These are phyloP conservation scores for Phyllostachys edulis DNA, from an alignment of 176 grass and related monocot species.

Conservation along the genomic window DNA sequence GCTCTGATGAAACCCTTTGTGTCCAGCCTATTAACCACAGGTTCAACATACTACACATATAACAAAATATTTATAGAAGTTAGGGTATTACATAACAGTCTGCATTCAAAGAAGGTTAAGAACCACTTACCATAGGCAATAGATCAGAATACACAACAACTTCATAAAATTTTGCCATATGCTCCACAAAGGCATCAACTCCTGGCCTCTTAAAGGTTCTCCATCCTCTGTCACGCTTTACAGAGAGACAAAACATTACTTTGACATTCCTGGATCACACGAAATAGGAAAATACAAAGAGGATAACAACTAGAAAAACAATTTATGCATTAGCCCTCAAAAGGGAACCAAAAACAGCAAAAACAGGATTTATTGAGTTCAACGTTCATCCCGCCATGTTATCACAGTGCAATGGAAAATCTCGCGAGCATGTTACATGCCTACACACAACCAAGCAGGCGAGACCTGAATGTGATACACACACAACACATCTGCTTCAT, in stretches of 20 bases:
- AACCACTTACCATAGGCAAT: slow-evolving; percentile 67
- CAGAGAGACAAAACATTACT: slow-evolving; percentile 15
- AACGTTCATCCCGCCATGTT: not conserved
- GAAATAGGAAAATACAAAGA: not conserved
- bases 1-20: slow-evolving; percentile 52
- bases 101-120: slow-evolving; percentile 19
- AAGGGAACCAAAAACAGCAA: not conserved
- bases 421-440: not conserved
- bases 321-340: not conserved
- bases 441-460: not conserved
- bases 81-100: slow-evolving; percentile 12
- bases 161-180: slow-evolving; percentile 72
- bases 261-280: slow-evolving; percentile 16
- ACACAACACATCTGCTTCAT: slow-evolving; percentile 21
- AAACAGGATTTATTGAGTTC: not conserved
- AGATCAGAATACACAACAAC: slow-evolving; percentile 96
- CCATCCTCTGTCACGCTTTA: slow-evolving; percentile 93
- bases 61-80: slow-evolving; percentile 26
- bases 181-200: slow-evolving; percentile 89
- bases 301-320: not conserved
- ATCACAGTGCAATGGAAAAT: not conserved
- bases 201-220: slow-evolving; percentile 95
- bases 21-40: slow-evolving; percentile 82
- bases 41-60: slow-evolving; percentile 80
- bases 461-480: not conserved